Evolutionary conservation across 495 filamentous ascomycete genomes (phyloP), one percentile per base, ranked within the genome.

Genomic region (Lepidopterella palustris): DNA sequence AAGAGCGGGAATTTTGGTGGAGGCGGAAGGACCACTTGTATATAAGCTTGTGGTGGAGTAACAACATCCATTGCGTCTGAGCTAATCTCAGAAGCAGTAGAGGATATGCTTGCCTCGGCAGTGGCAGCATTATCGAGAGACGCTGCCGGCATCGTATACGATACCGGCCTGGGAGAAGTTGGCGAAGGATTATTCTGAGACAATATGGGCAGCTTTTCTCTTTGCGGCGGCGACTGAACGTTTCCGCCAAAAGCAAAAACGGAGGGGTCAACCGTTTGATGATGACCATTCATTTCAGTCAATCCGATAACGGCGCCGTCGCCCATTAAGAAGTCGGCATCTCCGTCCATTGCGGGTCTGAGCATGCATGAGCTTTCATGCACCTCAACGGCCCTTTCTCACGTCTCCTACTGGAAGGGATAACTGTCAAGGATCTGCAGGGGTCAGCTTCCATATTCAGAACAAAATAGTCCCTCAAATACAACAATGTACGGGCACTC

Each of bases 1-100:
- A 76, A 63, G 3, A 64, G 60, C 6, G 60, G 40, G 25, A 60
- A 67, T 18, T 25, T 62, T 0, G 63, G 63, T 2, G 50, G 39
- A 18, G 63, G 63, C 20, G 63, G 59, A 9, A 68, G 51, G 1
- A 61, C 53, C 13, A 71, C 62, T 40, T 55, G 57, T 18, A 53
- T 28, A 11, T 54, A 42, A 42, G 9, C 13, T 10, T 42, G n/a
- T 25, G 57, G 15, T n/a, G 50, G 23, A 24, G 53, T 42, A 1
- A 29, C 28, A 1, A 64, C 26, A 35, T 64, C 62, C 62, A 64
- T 64, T 11, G 47, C 51, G 15, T 64, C 62, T 24, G 62, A 61
- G 0, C 20, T 45, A 24, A 24, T 21, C 1, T 28, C 53, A 1
- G 55, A n/a, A 24, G 57, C 27, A n/a, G 26, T 32, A 5, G 39